Base-by-base conservation (phyloP, 176 grass and related monocot species). In the Miscanthus lutarioriparius region DNA sequence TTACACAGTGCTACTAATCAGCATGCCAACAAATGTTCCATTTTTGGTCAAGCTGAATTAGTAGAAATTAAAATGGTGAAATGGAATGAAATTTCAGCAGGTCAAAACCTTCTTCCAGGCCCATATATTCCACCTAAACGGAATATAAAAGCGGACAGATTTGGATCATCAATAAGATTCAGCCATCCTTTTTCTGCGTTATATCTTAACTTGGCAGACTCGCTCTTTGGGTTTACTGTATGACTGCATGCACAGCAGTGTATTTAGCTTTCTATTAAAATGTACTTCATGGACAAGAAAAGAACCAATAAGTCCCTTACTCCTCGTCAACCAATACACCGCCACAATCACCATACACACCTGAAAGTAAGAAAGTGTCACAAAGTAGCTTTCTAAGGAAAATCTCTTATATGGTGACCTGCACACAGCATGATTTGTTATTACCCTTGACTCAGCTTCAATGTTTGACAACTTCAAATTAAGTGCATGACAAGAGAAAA, bases 321-420 rank as follows among this genome's bases (percentile, higher is more conserved):
- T 95, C 84, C 80, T 98, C 95, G 11, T 93, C 80, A 87, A 98
- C 92, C 87, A 72, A 93, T 49, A 74, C 85, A 33, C 92, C 91
- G 70, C 76, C 72, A 88, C 92, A 98, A 85, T 98, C 92, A 85
- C 95, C 95, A 75, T 98, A 98, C 39, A 98, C 92, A 91, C 95
- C 95, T 98, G 87, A 13, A 82, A 77, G 19, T 28, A 72, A 54
- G 22, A 39, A 25, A 25, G 5, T 25, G 32, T 87, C 32, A 83
- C 1, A 39, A 41, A 49, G 3, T 49, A 64, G 19, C 22, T 36
- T 0, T 69, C 41, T 37, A 23, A 26, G 4, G 56, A 83, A 64
- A 63, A 59, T 53, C n/a, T 5, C 32, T 67, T 75, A 4, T 9
- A 38, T n/a, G 56, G 2, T 68, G 12, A 33, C 53, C 16, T 66